A percentile compares a stretch with the other conserved stretches of the same genome.
phyloP scores from a whole-genome alignment of 2,329 filamentous ascomycete species.

The Claviceps paspali region DNA sequence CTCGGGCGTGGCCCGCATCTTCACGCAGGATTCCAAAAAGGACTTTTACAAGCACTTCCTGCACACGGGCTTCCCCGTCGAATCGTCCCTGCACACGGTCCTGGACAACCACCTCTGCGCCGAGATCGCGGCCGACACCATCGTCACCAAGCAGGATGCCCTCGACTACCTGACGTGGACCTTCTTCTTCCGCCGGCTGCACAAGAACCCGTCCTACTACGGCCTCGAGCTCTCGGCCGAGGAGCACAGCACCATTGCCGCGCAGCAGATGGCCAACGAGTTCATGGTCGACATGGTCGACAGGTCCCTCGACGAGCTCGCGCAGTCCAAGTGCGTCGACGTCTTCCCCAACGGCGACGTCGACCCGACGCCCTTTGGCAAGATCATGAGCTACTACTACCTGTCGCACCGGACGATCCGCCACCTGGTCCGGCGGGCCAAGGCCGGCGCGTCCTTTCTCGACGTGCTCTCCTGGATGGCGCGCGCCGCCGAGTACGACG shows the following conservation, averaged over 20 bases:
- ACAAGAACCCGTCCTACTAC: conserved; percentile 98
- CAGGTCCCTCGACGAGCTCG: conserved; percentile 67
- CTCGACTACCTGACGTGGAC: conserved; percentile 98
- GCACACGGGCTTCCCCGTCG: conserved; percentile 93
- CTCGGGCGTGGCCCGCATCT: conserved; percentile 90
- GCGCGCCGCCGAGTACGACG: conserved; percentile 86
- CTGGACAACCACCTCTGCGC: conserved; percentile 93
- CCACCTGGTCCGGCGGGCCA: conserved; percentile 62
- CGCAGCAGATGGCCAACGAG: conserved; percentile 78
- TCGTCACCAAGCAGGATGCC: conserved; percentile 89
- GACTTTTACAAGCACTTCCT: conserved; percentile 99
- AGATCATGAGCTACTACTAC: conserved; percentile 99
- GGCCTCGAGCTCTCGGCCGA: conserved; percentile 86
- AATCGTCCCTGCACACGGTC: conserved; percentile 90
- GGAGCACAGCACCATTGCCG: conserved; percentile 74
- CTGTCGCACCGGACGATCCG: conserved; percentile 90
- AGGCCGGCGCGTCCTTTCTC: conserved; percentile 58
- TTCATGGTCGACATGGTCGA: conserved; percentile 92
- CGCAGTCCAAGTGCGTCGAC: conserved; percentile 68
- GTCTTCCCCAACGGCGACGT: conserved; percentile 79
- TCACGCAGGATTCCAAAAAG: conserved; percentile 95
- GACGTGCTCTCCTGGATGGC: conserved; percentile 89
- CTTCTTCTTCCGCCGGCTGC: conserved; percentile 92
- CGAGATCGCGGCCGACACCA: conserved; percentile 85
- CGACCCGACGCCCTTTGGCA: conserved; percentile 78